Evolutionary conservation across 2,329 filamentous ascomycete species (phyloP).

Genomic region (Xylaria sp.): DNA sequence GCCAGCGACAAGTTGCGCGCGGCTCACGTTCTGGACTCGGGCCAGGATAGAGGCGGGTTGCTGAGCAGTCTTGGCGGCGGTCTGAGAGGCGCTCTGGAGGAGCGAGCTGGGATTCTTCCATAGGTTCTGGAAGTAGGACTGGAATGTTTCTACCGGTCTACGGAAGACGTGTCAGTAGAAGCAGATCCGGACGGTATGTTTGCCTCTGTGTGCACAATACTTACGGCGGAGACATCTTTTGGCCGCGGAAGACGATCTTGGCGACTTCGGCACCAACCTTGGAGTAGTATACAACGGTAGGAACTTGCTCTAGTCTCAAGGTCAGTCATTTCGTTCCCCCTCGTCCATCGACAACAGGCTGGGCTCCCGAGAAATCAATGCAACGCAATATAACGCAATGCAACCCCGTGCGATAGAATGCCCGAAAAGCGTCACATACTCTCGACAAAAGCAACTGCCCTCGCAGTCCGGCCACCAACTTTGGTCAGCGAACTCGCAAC

Average conservation of each 20-base stretch:
- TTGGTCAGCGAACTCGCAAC: constrained; percentile 74
- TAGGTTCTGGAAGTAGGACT: constrained; percentile 83
- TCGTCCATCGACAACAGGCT: constrained; percentile 2
- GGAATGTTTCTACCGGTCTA: constrained; percentile 84
- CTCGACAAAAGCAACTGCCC: constrained; percentile 82
- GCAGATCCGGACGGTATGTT: background rate
- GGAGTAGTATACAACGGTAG: constrained; percentile 90
- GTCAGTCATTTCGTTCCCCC: constrained; percentile 35
- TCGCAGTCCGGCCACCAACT: constrained; percentile 85
- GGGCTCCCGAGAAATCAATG: constrained; percentile 11
- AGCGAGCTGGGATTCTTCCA: constrained; percentile 76
- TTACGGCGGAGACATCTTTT: constrained; percentile 97
- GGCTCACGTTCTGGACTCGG: constrained; percentile 74
- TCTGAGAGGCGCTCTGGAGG: constrained; percentile 59
- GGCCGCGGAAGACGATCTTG: constrained; percentile 87
- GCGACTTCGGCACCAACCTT: constrained; percentile 87
- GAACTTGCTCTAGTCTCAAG: constrained; percentile 75
- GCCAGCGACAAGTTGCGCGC: constrained; percentile 74
- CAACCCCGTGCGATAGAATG: background rate
- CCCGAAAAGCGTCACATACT: constrained; percentile 69
- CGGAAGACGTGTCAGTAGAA: constrained; percentile 34
- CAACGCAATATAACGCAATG: background rate
- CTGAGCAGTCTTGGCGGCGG: constrained; percentile 62
- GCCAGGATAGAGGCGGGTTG: constrained; percentile 51
- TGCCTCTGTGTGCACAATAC: constrained; percentile 53